A percentile compares a stretch with the other conserved stretches of the same genome.
Evolutionary conservation across 2,329 filamentous ascomycete genomes (phyloP).

Genomic region (Falciphora oryzae): DNA sequence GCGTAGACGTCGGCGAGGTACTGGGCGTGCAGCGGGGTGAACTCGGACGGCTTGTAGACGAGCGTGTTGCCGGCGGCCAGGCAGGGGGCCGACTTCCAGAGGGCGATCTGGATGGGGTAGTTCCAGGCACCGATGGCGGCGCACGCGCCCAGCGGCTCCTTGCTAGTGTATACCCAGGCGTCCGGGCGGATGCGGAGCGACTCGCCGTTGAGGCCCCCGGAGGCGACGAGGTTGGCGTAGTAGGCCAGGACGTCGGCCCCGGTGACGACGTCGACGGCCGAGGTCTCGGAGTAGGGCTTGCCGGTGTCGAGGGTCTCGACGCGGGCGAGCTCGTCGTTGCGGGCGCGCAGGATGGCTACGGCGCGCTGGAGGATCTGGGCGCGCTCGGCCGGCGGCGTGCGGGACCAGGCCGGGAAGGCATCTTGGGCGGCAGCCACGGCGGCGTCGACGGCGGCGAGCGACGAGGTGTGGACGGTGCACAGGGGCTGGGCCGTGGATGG

Average conservation of each 20-base stretch:
- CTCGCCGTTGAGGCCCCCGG: constrained; percentile 53
- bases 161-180: constrained; percentile 61
- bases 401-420: constrained; percentile 72
- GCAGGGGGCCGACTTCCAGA: constrained; percentile 63
- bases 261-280: constrained; percentile 73
- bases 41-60: constrained; percentile 50
- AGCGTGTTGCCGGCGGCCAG: constrained; percentile 49
- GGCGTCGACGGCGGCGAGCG: constrained; percentile 60
- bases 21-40: constrained; percentile 52
- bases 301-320: constrained; percentile 82
- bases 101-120: constrained; percentile 61
- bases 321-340: constrained; percentile 73
- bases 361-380: constrained; percentile 74
- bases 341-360: constrained; percentile 63
- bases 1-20: constrained; percentile 59
- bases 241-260: constrained; percentile 62
- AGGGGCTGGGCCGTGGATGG: constrained; percentile 65
- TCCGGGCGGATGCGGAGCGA: constrained; percentile 55
- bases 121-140: constrained; percentile 64
- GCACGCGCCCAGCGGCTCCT: constrained; percentile 62
- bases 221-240: constrained; percentile 63
- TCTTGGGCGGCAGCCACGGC: constrained; percentile 64
- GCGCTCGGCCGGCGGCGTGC: constrained; percentile 66
- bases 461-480: constrained; percentile 67
- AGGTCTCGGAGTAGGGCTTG: constrained; percentile 80